These are phyloP conservation scores for Pugionium cornutum DNA, from an alignment of 345 rosid species.

Conservation along the genomic window DNA sequence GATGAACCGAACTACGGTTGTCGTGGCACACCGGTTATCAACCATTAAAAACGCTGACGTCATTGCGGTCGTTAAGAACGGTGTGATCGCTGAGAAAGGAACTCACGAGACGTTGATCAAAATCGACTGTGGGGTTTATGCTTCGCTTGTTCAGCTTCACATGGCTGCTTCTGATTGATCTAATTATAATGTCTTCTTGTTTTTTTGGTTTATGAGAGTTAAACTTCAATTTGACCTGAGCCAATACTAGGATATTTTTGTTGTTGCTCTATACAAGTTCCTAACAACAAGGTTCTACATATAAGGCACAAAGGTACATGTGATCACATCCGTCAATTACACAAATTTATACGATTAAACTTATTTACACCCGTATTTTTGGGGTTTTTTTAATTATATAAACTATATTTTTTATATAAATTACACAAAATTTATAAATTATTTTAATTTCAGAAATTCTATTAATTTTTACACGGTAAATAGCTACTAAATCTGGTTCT, in stretches of 20 bases:
- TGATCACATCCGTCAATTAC: too few relatives aligned
- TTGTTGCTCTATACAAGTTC: not conserved
- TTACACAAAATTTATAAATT: too few relatives aligned
- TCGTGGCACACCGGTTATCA: constrained; percentile 81
- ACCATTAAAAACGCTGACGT: constrained; percentile 64
- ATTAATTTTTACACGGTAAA: too few relatives aligned
- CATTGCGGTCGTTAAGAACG: constrained; percentile 72
- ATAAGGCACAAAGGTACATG: too few relatives aligned
- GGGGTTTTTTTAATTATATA: too few relatives aligned
- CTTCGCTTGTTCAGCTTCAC: constrained; percentile 62
- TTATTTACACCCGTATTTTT: too few relatives aligned
- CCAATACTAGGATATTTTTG: constrained; percentile 11
- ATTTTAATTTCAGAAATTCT: too few relatives aligned
- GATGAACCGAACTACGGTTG: constrained; percentile 50
- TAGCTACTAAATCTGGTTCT: too few relatives aligned
- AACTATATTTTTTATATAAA: too few relatives aligned
- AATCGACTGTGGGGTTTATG: constrained; percentile 60
- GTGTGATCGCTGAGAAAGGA: constrained; percentile 71
- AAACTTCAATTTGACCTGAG: constrained; percentile 8
- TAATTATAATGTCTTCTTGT: not conserved
- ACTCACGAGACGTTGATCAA: constrained; percentile 56
- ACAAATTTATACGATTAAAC: too few relatives aligned
- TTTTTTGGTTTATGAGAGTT: constrained; percentile 13
- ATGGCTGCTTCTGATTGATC: constrained; percentile 31
- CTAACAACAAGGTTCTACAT: too few relatives aligned